Base-by-base conservation (phyloP, 345 rosid species). In the Geranium rotundifolium region DNA sequence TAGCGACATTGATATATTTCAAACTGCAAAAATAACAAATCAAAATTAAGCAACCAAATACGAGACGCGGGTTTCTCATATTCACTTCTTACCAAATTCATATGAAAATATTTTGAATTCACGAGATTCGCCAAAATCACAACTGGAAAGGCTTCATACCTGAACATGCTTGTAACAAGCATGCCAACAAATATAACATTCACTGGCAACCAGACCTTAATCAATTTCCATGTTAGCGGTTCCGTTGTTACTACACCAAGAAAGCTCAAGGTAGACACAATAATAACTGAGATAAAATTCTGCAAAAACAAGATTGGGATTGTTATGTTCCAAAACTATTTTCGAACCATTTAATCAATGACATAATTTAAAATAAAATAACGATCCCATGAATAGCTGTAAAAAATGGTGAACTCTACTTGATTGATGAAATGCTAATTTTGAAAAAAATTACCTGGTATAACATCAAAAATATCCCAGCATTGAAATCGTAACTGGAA, bases 151-250 rank as follows among this genome's bases (percentile, higher is more conserved):
- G 55, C 30, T 52, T 70, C 80, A 57, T 86, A 93, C 99, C 99
- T 93, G 76, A 90, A 93, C 99, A 93, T 88, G 82, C 99, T 93
- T 60, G 99, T 90, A 70, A 93, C 57, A 46, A 93, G 99, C 99
- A 93, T 93, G 62, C 99, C 95, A 58, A 93, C 99, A 74, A 93
- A 93, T 67, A 93, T 86, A 62, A 84, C 78, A 64, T 93, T 93
- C 71, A 93, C 99, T 2, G 99, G 97, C 72, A 90, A 71, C 99
- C 99, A 93, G 74, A 86, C 92, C 76, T 84, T 93, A 37, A 88
- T 77, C 86, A 93, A 74, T 72, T 73, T 82, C 86, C 81, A 82
- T 7, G 92, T 90, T 59, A 93, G 77, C 16, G 99, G 92, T 75
- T 93, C 99, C 0, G 90, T 88, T 16, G 97, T 63, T 76, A 93